Evolutionary conservation across 2,329 filamentous ascomycete species (phyloP).

Genomic region (Fusarium udum): DNA sequence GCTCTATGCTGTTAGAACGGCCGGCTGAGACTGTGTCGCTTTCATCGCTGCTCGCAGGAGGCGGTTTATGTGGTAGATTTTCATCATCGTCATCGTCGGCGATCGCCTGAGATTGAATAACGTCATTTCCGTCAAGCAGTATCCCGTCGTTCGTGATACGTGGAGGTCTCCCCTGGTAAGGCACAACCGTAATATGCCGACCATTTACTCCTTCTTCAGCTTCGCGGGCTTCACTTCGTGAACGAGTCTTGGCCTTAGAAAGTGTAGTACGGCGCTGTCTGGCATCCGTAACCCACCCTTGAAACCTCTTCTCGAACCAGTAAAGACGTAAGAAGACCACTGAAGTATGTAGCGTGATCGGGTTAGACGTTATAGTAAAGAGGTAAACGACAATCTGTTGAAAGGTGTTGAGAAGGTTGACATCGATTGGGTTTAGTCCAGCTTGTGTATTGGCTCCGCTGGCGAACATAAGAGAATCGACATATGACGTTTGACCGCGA

Average conservation of each 20-base stretch:
- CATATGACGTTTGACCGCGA: slow-evolving; percentile 72
- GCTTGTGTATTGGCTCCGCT: slow-evolving; percentile 89
- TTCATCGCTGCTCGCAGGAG: slow-evolving; percentile 47
- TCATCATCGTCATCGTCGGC: slow-evolving; percentile 46
- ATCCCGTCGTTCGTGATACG: slow-evolving; percentile 71
- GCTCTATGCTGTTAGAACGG: slow-evolving; percentile 38
- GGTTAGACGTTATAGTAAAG: slow-evolving; percentile 78
- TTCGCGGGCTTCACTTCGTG: slow-evolving; percentile 54
- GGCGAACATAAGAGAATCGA: slow-evolving; percentile 91
- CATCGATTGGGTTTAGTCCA: slow-evolving; percentile 82
- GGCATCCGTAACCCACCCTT: slow-evolving; percentile 80
- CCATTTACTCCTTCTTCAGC: slow-evolving; percentile 72
- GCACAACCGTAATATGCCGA: slow-evolving; percentile 72
- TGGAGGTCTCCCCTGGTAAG: slow-evolving; percentile 61
- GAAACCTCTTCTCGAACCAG: slow-evolving; percentile 98
- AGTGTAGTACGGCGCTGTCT: slow-evolving; percentile 71
- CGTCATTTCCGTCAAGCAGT: slow-evolving; percentile 51
- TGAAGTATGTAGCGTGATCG: slow-evolving; percentile 83
- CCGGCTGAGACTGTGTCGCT: slow-evolving; percentile 50
- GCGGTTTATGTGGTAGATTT: slow-evolving; percentile 38
- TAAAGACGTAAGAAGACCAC: slow-evolving; percentile 94
- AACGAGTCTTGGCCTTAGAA: slow-evolving; percentile 67
- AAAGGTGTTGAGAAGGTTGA: slow-evolving; percentile 74
- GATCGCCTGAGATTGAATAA: slow-evolving; percentile 40
- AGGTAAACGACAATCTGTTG: slow-evolving; percentile 79